These are phyloP conservation scores for Lasiosphaeris hirsuta DNA, from an alignment of 495 filamentous ascomycete genomes.

Conservation along the genomic window DNA sequence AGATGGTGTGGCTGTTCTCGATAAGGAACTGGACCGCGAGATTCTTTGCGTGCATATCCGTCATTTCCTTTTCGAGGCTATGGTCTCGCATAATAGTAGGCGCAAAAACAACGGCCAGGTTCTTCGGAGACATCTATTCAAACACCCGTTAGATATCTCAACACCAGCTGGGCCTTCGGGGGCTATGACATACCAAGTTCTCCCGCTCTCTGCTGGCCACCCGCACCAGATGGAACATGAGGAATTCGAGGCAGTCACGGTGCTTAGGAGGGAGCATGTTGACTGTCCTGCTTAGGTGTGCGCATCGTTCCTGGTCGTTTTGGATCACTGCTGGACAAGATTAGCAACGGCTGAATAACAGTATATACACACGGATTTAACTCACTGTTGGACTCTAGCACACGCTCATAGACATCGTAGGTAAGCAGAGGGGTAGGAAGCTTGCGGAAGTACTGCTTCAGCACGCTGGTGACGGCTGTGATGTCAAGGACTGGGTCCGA, in stretches of 20 bases:
- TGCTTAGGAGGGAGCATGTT: constrained; percentile 76
- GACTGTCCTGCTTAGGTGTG: constrained; percentile 65
- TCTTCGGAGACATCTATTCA: constrained; percentile 79
- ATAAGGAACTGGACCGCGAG: constrained; percentile 84
- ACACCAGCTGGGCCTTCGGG: neutral
- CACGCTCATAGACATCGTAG: constrained; percentile 83
- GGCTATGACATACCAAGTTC: constrained; percentile 57
- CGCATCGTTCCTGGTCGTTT: constrained; percentile 58
- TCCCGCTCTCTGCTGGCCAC: constrained; percentile 78
- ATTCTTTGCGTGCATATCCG: constrained; percentile 91
- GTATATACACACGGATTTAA: constrained; percentile 1
- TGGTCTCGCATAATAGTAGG: constrained; percentile 93
- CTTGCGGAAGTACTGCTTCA: constrained; percentile 98
- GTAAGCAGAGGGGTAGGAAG: constrained; percentile 89
- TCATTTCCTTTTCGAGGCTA: constrained; percentile 89
- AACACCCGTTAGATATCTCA: constrained; percentile 16
- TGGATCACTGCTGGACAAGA: constrained; percentile 38
- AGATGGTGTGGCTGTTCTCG: constrained; percentile 78
- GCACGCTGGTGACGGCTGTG: constrained; percentile 87
- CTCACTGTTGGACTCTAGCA: constrained; percentile 72
- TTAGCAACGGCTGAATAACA: constrained; percentile 6
- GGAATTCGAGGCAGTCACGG: constrained; percentile 83
- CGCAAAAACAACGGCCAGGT: constrained; percentile 95
- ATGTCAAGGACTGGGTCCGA: constrained; percentile 93
- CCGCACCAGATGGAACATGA: constrained; percentile 89